Evolutionary conservation across 805 yeast genomes (phyloP), one percentile per base, ranked within the genome.

Genomic region (Danielia oregonensis): DNA sequence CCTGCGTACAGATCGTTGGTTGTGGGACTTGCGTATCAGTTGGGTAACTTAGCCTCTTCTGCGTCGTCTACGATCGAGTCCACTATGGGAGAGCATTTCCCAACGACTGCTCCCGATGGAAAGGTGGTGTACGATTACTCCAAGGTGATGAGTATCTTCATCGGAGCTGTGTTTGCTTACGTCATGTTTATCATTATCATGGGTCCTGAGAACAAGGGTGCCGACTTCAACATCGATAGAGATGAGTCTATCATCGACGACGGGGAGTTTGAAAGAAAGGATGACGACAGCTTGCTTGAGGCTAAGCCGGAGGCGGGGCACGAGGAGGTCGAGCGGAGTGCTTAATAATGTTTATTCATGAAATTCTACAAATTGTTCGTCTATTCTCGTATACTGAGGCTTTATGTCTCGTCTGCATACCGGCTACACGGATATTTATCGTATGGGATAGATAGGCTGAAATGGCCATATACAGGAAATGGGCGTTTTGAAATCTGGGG

Each of bases 61-160:
- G 87, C 86, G 1, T 74, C 84, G 3, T 71, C 82, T 13, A 82
- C 89, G 5, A 82, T 82, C 42, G 86, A 82, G 55, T 64, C 86
- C 3, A 63, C 68, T n/a, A 59, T 79, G 27, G 82, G 88, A 17
- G 68, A 66, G 21, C 57, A 64, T 33, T 83, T 79, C 65, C 87
- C 86, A 2, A 47, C 79, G 18, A 28, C 36, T 3, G 36, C 42
- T 5, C 40, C 44, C 3, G 42, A 48, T 8, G 54, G 49, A 2
- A 42, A 37, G 13, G 46, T 33, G 8, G 49, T 49, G 4, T 75
- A 68, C 50, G 69, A 82, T 52, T 83, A 82, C 55, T 82, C 81
- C n/a, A 74, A 72, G 47, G 85, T 79, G 32, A 80, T 81, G 86
- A 71, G 79, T 22, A 76, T 79, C 32, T 76, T 81, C 52, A 76